phyloP scores from a whole-genome alignment of 768 basidiomycete species.

The Fibroporia radiculosa region DNA sequence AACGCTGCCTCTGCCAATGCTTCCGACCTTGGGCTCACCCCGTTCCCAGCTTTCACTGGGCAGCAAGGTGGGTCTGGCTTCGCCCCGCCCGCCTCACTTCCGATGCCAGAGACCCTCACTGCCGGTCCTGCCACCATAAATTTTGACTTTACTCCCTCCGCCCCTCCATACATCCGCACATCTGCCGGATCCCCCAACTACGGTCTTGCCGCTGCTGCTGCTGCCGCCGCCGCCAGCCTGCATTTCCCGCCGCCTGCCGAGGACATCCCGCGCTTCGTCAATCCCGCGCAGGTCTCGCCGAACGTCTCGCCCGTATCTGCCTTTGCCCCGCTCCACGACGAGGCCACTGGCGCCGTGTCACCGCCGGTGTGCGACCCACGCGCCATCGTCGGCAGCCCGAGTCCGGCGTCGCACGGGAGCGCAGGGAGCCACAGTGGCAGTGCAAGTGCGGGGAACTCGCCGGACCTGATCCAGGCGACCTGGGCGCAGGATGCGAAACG shows the following conservation, averaged over 20 bases:
- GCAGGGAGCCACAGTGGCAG: slow-evolving; percentile 1
- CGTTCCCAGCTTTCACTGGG: not conserved
- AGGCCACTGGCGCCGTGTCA: slow-evolving; percentile 2
- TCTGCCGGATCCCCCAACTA: not conserved
- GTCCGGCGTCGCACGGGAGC: slow-evolving; percentile 1
- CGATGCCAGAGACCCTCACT: slow-evolving; percentile 4
- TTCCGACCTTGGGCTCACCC: too few relatives aligned
- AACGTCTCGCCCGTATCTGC: slow-evolving; percentile 10
- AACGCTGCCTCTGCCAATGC: not conserved
- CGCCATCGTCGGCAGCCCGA: slow-evolving; percentile 8
- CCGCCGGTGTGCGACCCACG: slow-evolving; percentile 13
- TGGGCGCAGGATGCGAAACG: slow-evolving; percentile 7
- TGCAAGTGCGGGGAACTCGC: slow-evolving; percentile 9
- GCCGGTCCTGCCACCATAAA: too few relatives aligned
- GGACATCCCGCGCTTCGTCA: slow-evolving; percentile 12
- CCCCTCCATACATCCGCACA: not conserved
- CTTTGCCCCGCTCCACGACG: slow-evolving; percentile 9
- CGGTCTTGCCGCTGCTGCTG: too few relatives aligned
- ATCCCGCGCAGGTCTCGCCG: slow-evolving; percentile 15
- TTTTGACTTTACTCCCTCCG: slow-evolving; percentile 7
- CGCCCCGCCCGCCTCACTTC: not conserved
- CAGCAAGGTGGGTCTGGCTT: not conserved
- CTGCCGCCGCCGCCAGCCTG: too few relatives aligned
- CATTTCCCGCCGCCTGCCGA: slow-evolving; percentile 8
- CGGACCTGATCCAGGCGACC: slow-evolving; percentile 5